These are phyloP conservation scores for Penicillium riverlandense DNA, from an alignment of 495 filamentous ascomycete genomes.

Conservation along the genomic window DNA sequence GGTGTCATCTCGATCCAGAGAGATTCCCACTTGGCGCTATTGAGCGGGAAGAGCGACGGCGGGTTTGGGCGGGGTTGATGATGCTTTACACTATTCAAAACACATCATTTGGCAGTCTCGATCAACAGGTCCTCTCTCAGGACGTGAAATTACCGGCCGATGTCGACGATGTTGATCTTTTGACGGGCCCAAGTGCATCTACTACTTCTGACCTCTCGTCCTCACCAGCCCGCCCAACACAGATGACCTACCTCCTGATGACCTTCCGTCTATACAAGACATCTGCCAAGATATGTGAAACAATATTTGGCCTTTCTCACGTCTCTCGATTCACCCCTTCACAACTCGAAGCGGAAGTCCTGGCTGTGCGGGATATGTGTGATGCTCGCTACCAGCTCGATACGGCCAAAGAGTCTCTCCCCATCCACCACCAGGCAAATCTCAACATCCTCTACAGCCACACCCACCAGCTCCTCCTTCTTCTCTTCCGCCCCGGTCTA, in stretches of 20 bases:
- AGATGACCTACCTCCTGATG: conserved; percentile 42
- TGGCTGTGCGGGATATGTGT: conserved; percentile 28
- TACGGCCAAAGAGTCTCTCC: conserved; percentile 17
- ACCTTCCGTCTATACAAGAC: conserved; percentile 35
- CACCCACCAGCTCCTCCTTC: conserved; percentile 40
- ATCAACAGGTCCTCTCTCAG: conserved; percentile 18
- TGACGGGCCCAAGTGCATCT: conserved; percentile 14
- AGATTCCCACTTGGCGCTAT: conserved; percentile 32
- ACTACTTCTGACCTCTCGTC: conserved; percentile 6
- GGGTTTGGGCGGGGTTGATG: conserved; percentile 39
- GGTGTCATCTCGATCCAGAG: conserved; percentile 41
- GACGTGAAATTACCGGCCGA: conserved; percentile 37
- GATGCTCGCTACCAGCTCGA: conserved; percentile 30
- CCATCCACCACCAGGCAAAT: conserved; percentile 34
- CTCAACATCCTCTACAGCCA: conserved; percentile 41
- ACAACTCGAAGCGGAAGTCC: conserved; percentile 33
- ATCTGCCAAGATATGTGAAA: conserved; percentile 34
- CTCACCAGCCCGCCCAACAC: conserved; percentile 27
- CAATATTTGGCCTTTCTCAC: conserved; percentile 27
- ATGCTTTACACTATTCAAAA: conserved; percentile 40
- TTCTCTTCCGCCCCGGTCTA: conserved; percentile 36
- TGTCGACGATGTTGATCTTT: conserved; percentile 38
- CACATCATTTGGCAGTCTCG: conserved; percentile 23
- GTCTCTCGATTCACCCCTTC: conserved; percentile 16
- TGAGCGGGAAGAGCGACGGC: conserved; percentile 39